phyloP scores from a whole-genome alignment of 140 eudicot species.

The Senecio squalidus region DNA sequence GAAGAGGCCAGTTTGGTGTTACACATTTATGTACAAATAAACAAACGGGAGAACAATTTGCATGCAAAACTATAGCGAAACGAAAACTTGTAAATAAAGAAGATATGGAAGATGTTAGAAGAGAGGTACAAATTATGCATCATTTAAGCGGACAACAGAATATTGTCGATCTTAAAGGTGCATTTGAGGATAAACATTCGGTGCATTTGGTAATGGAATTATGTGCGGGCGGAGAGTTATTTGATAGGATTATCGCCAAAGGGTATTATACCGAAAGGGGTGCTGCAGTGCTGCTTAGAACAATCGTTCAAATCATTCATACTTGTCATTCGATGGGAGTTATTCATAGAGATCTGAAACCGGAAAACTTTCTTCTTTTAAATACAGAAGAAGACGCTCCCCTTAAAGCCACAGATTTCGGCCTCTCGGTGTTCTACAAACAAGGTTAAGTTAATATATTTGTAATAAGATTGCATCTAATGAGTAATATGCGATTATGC shows the following conservation, averaged over 20 bases:
- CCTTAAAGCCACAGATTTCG: conserved; percentile 86
- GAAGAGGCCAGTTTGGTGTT: conserved; percentile 95
- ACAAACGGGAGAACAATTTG: conserved; percentile 70
- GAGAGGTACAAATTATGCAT: conserved; percentile 95
- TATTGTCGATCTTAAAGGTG: conserved; percentile 86
- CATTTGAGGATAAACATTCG: conserved; percentile 86
- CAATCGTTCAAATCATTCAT: conserved; percentile 86
- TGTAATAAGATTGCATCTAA: too few relatives aligned
- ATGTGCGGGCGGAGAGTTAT: conserved; percentile 95
- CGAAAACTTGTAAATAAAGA: conserved; percentile 85
- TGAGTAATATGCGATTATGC: not conserved
- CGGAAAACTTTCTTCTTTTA: conserved; percentile 86
- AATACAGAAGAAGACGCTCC: conserved; percentile 74
- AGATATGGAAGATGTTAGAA: conserved; percentile 82
- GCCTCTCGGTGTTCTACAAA: conserved; percentile 81
- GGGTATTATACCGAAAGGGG: conserved; percentile 90
- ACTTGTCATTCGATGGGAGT: conserved; percentile 97
- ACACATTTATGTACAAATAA: conserved; percentile 68
- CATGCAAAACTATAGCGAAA: conserved; percentile 89
- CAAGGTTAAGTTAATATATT: conserved; percentile 48
- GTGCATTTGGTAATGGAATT: conserved; percentile 96
- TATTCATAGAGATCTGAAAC: conserved; percentile 90
- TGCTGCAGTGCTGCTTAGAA: conserved; percentile 82
- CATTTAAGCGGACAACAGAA: conserved; percentile 79
- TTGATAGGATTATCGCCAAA: conserved; percentile 82